Base-by-base conservation (phyloP, 257 asterid species). In the Prunella vulgaris region DNA sequence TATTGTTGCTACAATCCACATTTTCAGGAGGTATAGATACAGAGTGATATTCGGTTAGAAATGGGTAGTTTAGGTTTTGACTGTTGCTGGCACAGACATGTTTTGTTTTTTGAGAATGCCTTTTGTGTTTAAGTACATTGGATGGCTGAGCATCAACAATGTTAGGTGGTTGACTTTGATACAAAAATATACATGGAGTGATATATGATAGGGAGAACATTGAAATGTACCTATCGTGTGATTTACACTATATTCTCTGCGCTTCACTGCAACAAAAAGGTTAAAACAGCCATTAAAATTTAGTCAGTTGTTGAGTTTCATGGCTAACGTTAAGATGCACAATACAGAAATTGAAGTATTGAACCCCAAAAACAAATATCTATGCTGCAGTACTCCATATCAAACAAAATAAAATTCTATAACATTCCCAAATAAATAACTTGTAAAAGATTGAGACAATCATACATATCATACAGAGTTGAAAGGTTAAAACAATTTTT, bases 191-290 rank as follows among this genome's bases (percentile, higher is more conserved):
- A 25, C 61, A 58, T 2, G 84, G 78, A 7, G 76, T 66, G 35
- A 68, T 76, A 42, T 73, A 74, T 35, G 82, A 62, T 18, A 78
- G 80, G 7, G 88, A 80, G 80, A 87, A 83, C 95, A 90, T 89
- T 9, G 81, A 66, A 68, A 10, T 32, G 5, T 64, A 54, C 1
- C 10, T 64, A 13, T n/a, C 21, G 56, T 24, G 58, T 5, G 71
- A 27, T 73, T 65, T n/a, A 35, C 48, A 46, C 52, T 59, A 54
- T 42, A 57, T 14, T 14, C 40, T 58, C 40, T 56, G 33, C 61
- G 65, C 68, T 66, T 64, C 40, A 71, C 78, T 72, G 32, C 37
- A 25, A 28, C 40, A n/a, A 10, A 62, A 60, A 76, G 25, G 68
- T n/a, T 10, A 76, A 69, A 56, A 46, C 2, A 59, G 54, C 5